phyloP scores from a whole-genome alignment of 257 asterid species.

The Solanum dulcamara region DNA sequence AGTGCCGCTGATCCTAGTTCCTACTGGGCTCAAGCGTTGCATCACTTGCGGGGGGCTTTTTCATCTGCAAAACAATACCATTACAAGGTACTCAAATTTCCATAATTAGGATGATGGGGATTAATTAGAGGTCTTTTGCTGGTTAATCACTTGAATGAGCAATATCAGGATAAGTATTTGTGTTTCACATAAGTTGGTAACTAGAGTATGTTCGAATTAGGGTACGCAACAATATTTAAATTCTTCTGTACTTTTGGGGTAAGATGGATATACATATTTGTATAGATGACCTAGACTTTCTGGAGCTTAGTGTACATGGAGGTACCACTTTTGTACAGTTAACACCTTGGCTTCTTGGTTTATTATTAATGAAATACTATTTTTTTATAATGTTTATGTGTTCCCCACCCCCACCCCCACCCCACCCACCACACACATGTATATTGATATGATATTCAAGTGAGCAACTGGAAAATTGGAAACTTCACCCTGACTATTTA shows the following conservation, averaged over 20 bases:
- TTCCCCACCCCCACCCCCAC: not conserved
- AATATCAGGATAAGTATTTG: not conserved
- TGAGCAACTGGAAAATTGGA: not conserved
- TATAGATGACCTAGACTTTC: not conserved
- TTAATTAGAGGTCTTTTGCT: not conserved
- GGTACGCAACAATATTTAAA: not conserved
- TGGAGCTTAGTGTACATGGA: not conserved
- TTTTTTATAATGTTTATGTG: not conserved
- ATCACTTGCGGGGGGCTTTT: slow-evolving; percentile 14
- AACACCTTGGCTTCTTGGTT: not conserved
- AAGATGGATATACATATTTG: not conserved
- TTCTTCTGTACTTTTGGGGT: not conserved
- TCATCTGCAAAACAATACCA: slow-evolving; percentile 46
- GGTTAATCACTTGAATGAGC: not conserved
- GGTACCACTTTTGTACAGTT: not conserved
- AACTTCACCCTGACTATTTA: not conserved
- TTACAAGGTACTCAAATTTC: slow-evolving; percentile 45
- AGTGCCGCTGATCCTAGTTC: slow-evolving; percentile 18
- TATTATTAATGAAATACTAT: not conserved
- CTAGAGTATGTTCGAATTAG: not conserved
- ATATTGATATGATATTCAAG: not conserved
- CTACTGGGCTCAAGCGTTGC: slow-evolving; percentile 33
- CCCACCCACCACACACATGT: not conserved
- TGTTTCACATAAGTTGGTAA: not conserved
- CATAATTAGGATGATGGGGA: not conserved